Evolutionary conservation across 2,329 filamentous ascomycete genomes (phyloP), one percentile per base, ranked within the genome.

Genomic region (Penicillium expansum): DNA sequence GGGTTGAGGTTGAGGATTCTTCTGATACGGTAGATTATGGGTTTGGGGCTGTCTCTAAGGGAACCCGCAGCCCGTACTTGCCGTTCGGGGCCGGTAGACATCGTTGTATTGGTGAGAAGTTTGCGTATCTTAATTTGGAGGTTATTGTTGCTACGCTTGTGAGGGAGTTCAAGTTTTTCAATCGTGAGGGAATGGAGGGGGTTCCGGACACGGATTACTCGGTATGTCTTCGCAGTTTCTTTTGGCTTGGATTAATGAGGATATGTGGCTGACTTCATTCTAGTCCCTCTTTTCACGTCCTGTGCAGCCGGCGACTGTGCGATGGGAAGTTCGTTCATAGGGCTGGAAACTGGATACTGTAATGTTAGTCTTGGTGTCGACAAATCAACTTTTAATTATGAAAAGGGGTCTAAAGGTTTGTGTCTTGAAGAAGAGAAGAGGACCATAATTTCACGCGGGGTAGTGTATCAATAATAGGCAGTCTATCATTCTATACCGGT

Each of bases 41-140:
- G 5, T 86, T 85, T 71, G 84, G 84, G 48, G 70, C 81, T 24
- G 79, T 86, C 13, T 82, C 78, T 56, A 86, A 86, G 74, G 84
- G 84, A 24, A 83, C 84, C 6, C 77, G 76, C 44, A 83, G 80
- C 44, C 85, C 86, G 0, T 89, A 90, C 67, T 76, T 90, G 2
- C 88, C 88, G 0, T 91, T 91, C 65, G 88, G 88, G 2, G 88
- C 86, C 0, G 88, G 88, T 0, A 78, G 88, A 43, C 88, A 91
- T 71, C 79, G 88, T 20, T 91, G 88, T 65, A 89, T 91, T 57
- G 88, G 88, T 18, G 88, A 91, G 76, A 87, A 89, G 69, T 91
- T 90, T 70, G 87, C 88, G 0, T 90, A 90, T 65, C 73, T 88
- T 43, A 88, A 91, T 67, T 70, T 91, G 41, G 80, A 81, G 16